A percentile compares a stretch with the other conserved stretches of the same genome.
Conservation (phyloP, 345 rosid genomes). For the Psidium friedrichsthalianum region DNA sequence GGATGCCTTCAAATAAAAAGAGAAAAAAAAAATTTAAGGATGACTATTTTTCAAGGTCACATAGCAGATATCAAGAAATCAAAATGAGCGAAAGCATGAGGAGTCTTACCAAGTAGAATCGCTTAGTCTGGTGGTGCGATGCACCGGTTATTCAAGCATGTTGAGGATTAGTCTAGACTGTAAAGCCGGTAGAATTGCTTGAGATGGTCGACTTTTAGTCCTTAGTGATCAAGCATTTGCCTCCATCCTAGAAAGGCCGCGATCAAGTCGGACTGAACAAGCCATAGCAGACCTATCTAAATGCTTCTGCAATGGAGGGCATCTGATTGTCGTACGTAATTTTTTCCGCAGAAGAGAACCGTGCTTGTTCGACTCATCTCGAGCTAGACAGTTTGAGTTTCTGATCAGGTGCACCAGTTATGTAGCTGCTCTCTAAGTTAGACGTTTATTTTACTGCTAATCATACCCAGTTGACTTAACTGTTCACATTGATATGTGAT, state of each 20-base stretch:
- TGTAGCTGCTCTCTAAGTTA: background rate
- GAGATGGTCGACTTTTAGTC: background rate
- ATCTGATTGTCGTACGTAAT: background rate
- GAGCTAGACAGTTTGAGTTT: background rate
- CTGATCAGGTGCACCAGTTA: background rate
- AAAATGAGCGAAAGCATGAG: background rate
- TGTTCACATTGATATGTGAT: background rate
- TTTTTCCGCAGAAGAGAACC: background rate
- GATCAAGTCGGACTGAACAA: background rate
- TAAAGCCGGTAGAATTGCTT: background rate
- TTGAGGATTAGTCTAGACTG: background rate
- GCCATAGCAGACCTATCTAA: background rate
- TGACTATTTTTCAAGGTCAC: background rate
- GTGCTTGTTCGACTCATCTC: background rate
- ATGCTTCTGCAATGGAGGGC: background rate
- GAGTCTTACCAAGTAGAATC: background rate
- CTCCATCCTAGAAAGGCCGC: background rate
- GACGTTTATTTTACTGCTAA: background rate
- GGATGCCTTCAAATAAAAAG: background rate
- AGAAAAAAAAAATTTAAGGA: background rate
- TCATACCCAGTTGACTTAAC: background rate
- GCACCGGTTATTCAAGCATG: background rate
- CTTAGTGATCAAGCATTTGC: background rate
- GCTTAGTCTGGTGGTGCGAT: no score
- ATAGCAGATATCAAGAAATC: background rate